phyloP scores from a whole-genome alignment of 192 early-diverging fungal genomes.

The Haplosporangium gracile region DNA sequence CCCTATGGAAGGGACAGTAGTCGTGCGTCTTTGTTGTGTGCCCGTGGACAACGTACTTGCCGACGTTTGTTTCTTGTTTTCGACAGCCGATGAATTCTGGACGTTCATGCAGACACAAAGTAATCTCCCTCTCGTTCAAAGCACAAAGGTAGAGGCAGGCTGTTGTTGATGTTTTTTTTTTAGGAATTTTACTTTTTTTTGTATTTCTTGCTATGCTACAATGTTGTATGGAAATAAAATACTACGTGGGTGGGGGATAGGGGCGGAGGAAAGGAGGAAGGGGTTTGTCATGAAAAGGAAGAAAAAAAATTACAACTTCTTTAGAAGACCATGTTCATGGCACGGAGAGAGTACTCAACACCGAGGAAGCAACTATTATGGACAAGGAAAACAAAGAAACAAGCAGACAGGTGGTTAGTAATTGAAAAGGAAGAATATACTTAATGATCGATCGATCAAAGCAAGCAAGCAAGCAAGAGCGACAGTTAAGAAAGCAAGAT shows the following conservation, averaged over 20 bases:
- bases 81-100: no score
- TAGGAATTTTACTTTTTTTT: background rate
- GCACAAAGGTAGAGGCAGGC: background rate
- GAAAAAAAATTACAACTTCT: background rate
- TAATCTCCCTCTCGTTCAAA: background rate
- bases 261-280: background rate
- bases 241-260: conserved; percentile 3
- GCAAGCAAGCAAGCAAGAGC: background rate
- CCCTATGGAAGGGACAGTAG: no score
- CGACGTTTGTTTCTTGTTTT: no score
- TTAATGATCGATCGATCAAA: background rate
- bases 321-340: conserved; percentile 53
- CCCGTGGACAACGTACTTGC: no score
- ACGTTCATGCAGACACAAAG: no score
- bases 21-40: no score
- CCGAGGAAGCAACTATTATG: conserved; percentile 46
- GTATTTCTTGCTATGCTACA: conserved; percentile 10
- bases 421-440: background rate
- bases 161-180: background rate
- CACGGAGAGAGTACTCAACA: conserved; percentile 53
- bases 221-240: conserved; percentile 11
- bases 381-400: background rate
- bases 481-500: background rate
- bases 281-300: background rate
- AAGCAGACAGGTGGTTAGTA: background rate